Evolutionary conservation across 768 basidiomycete species (phyloP), one percentile per base, ranked within the genome.

Genomic region (Antrodiella citrinella): DNA sequence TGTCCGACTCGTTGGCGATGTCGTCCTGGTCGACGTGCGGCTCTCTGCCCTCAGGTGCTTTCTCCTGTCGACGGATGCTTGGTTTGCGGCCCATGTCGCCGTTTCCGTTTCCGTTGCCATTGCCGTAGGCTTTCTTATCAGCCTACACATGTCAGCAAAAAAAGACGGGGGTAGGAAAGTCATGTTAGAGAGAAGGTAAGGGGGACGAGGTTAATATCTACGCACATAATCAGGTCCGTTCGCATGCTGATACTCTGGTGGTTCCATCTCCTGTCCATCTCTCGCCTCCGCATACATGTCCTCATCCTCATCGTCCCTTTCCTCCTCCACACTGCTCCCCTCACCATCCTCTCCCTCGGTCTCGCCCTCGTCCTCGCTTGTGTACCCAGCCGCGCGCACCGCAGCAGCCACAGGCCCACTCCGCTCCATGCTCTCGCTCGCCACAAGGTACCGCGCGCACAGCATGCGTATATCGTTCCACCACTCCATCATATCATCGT

Each of bases 401-500:
- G 93, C 95, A 12, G 91, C 90, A 26, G 86, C 89, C 22, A 98
- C 86, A 0, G 92, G 92, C 2, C 95, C 96, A 35, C 82, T 83
- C 41, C 96, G 74, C 69, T 96, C 91, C 69, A 98, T 87, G 63
- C 82, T 77, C 70, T 98, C 96, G 56, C 86, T 89, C 26, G 93
- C 92, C 38, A 98, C 91, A 48, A 99, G 76, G 64, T 96, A 97
- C 54, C 91, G 69, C 19, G 93, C 91, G 59, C 92, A 94, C 38
- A 95, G 71, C 91, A 94, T 93, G 53, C 90, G 69, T 38, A 94
- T 74, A 63, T 98, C 96, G 62, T 98, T 98, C 96, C 96, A 99
- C 91, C 96, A 96, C 70, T 99, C 96, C 91, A 97, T 91, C 91
- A 97, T 92, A 58, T 97, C 95, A 55, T 98, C 95, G 56, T 87